A percentile compares a stretch with the other conserved stretches of the same genome.
Conservation (phyloP, 176 grass and related monocot species). For the Elaeis guineensis region DNA sequence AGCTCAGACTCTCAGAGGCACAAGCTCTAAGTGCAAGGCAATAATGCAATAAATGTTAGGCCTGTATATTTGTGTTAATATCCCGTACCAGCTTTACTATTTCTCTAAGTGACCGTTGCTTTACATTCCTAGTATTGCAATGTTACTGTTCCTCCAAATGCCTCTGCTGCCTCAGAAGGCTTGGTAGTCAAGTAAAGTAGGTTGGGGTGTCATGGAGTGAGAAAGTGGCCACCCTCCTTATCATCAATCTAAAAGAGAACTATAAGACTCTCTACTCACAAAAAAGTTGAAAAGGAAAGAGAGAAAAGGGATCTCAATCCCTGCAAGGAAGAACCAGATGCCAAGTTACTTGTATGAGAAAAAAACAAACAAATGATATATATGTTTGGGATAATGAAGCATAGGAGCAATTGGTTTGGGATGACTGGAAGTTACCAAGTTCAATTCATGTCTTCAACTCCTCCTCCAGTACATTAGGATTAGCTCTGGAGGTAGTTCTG, state of each 20-base stretch:
- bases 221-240: constrained; percentile 36
- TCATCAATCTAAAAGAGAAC: constrained; percentile 34
- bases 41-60: background rate
- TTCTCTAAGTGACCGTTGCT: background rate
- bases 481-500: too few species aligned
- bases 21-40: too few species aligned
- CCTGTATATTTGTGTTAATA: background rate
- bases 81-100: background rate
- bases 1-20: too few species aligned
- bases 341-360: constrained; percentile 3
- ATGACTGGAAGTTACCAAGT: too few species aligned
- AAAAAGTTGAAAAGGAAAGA: constrained; percentile 31
- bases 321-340: constrained; percentile 17
- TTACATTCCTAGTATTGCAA: constrained; percentile 2
- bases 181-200: constrained; percentile 75
- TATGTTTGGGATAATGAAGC: background rate
- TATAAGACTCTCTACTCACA: constrained; percentile 30
- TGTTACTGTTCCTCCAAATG: constrained; percentile 23
- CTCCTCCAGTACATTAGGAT: too few species aligned
- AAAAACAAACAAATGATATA: constrained; percentile 1
- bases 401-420: too few species aligned
- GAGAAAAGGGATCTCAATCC: constrained; percentile 13
- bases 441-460: too few species aligned
- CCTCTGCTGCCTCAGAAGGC: constrained; percentile 34
- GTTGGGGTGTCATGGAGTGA: constrained; percentile 47